Conservation (phyloP, 148 eudicot genomes). For the Chenopodium quinoa region DNA sequence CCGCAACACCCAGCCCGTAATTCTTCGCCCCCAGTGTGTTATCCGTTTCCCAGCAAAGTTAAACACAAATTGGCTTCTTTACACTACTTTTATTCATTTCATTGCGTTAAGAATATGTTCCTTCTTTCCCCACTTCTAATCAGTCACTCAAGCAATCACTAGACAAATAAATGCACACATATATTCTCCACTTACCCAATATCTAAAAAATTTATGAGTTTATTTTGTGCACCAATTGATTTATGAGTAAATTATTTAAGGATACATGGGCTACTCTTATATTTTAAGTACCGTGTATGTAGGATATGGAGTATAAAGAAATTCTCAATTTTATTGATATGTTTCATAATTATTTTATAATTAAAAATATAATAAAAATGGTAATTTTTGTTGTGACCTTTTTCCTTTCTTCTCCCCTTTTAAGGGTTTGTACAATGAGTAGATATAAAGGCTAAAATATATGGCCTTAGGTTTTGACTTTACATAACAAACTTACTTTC, state of each 20-base stretch:
- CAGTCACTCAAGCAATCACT: constrained; percentile 3
- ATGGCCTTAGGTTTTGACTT: background rate
- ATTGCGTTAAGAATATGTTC: constrained; percentile 21
- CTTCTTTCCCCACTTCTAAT: constrained; percentile 21
- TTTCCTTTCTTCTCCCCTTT: background rate
- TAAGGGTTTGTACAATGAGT: background rate
- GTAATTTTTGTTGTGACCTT: background rate
- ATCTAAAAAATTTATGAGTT: background rate
- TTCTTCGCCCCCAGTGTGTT: no score
- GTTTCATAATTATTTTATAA: no score
- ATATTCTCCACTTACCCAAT: constrained; percentile 22
- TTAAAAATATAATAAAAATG: background rate
- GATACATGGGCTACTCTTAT: no score
- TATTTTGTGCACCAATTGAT: background rate
- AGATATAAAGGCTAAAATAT: background rate
- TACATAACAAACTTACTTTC: background rate
- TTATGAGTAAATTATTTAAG: no score
- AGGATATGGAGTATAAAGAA: no score
- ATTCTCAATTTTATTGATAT: no score
- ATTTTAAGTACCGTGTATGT: no score
- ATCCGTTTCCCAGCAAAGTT: background rate
- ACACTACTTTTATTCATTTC: constrained; percentile 1
- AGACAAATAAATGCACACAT: constrained; percentile 2
- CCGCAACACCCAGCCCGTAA: background rate
- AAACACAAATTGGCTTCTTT: background rate